These are phyloP conservation scores for Exophiala sp. DNA, from an alignment of 2,329 filamentous ascomycete species.

Conservation along the genomic window DNA sequence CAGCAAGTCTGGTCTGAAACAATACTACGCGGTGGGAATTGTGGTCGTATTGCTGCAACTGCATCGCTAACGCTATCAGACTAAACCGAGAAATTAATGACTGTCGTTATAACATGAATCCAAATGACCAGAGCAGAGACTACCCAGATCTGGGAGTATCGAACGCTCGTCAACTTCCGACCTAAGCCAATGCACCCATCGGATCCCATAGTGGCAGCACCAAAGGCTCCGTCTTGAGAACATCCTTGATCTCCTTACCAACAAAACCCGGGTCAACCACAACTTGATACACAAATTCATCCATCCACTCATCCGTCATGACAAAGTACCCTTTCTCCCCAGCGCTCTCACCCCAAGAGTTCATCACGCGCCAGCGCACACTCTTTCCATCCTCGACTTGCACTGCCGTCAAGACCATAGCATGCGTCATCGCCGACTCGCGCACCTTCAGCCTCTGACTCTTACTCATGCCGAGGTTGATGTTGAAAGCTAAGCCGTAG, in stretches of 20 bases:
- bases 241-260: conserved; percentile 62
- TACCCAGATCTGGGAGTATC: no score
- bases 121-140: no score
- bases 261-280: conserved; percentile 73
- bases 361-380: conserved; percentile 81
- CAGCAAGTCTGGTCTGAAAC: no score
- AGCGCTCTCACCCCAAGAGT: conserved; percentile 69
- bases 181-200: conserved; percentile 67
- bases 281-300: conserved; percentile 79
- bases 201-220: conserved; percentile 76
- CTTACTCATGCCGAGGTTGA: conserved; percentile 70
- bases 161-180: no score
- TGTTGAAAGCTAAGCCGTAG: conserved; percentile 80
- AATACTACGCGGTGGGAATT: no score
- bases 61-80: no score
- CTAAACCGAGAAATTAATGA: no score
- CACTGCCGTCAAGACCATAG: conserved; percentile 86
- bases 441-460: conserved; percentile 68
- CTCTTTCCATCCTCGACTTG: conserved; percentile 65
- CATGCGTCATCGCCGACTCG: conserved; percentile 83
- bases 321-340: conserved; percentile 84
- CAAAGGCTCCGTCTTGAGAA: conserved; percentile 66
- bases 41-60: no score
- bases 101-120: no score
- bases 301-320: conserved; percentile 79